Evolutionary conservation across 306 rosid species (phyloP), one percentile per base, ranked within the genome.

Genomic region (Medicago lupulina): DNA sequence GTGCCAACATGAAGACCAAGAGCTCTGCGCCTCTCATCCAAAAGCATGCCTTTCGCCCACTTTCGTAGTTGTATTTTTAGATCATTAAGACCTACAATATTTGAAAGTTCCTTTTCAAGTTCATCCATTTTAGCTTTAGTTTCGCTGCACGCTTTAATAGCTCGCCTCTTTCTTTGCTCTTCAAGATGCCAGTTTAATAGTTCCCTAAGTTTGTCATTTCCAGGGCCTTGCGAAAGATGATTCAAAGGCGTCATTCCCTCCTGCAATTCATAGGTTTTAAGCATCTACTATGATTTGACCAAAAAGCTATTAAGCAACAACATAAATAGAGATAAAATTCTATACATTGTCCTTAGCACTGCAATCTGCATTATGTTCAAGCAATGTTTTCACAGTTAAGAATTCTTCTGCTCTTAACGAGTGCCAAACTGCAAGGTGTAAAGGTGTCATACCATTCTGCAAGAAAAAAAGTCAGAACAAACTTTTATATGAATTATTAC

Each of bases 41-140:
- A 85, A 83, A 96, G 98, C 96, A 96, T 90, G 38, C 99, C 98
- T 83, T 88, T 96, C 21, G 99, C 97, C 99, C 99, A 96, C 75
- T 92, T 96, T 46, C 89, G 87, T 60, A 92, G 84, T 75, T 96
- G 97, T 68, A 67, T 2, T 81, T 96, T 96, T 44, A 96, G 96
- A 77, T 92, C 99, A 40, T 88, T 84, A 79, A 96, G 84, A 77
- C 99, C 99, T 74, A 96, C 98, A n/a, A 96, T 85, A 39, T 86
- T 86, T 21, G 89, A 87, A 18, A 96, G 40, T 79, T 96, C 97
- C 73, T 81, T 86, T 77, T 92, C 96, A 46, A 96, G 98, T 74
- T 88, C 90, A 21, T 86, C 87, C 99, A 92, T 96, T 84, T 90
- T 96, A 58, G 96, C 85, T 82, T 92, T 84, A 70, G 99, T 88